Evolutionary conservation across 176 grass and related monocot genomes (phyloP).

Genomic region (Miscanthus lutarioriparius): DNA sequence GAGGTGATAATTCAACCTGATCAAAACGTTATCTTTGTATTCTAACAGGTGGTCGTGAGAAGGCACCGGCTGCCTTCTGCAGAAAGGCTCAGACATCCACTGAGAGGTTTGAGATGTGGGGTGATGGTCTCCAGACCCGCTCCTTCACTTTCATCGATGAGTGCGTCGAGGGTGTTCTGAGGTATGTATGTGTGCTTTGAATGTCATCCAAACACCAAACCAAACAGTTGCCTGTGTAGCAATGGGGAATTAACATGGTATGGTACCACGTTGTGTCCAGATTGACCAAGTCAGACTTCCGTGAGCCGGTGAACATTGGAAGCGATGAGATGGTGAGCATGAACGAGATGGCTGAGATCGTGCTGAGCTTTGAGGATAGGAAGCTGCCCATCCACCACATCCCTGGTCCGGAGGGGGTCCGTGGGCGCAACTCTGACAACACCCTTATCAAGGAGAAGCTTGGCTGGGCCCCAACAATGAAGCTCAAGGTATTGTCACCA

Average conservation of each 20-base stretch:
- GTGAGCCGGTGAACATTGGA: slow-evolving; percentile 79
- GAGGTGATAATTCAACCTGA: neutral
- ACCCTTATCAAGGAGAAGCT: slow-evolving; percentile 92
- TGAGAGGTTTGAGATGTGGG: slow-evolving; percentile 93
- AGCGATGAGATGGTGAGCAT: slow-evolving; percentile 93
- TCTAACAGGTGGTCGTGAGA: slow-evolving; percentile 70
- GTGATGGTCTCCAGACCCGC: slow-evolving; percentile 79
- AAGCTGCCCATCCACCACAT: slow-evolving; percentile 83
- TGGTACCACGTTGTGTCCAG: neutral
- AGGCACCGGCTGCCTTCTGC: slow-evolving; percentile 89
- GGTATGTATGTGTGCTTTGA: slow-evolving; percentile 35
- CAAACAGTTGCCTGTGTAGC: neutral
- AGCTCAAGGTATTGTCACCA: slow-evolving; percentile 56
- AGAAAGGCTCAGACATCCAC: slow-evolving; percentile 73
- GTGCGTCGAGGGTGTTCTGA: slow-evolving; percentile 84
- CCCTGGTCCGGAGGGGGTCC: slow-evolving; percentile 81
- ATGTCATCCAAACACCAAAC: neutral
- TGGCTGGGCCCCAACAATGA: slow-evolving; percentile 89
- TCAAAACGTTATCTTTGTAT: neutral
- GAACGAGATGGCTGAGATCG: slow-evolving; percentile 89
- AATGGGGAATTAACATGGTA: neutral
- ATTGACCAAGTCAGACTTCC: slow-evolving; percentile 88
- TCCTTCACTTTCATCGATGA: slow-evolving; percentile 89
- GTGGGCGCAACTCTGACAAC: slow-evolving; percentile 86
- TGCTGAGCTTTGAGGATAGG: slow-evolving; percentile 77